Conservation (phyloP, 169 alveolate species). For the Cryptosporidium felis region DNA sequence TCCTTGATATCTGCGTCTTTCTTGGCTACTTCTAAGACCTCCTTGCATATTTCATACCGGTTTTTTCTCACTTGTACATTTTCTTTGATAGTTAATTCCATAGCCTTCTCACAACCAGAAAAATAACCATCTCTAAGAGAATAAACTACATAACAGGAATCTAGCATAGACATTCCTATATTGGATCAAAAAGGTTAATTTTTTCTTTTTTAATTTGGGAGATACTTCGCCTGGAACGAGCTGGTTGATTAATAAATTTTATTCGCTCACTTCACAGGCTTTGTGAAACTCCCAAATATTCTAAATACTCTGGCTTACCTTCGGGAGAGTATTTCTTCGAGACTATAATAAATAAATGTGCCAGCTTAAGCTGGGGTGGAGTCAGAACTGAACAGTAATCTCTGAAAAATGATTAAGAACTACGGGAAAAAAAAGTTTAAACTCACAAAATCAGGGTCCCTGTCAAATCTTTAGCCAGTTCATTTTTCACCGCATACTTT, state of each 20-base stretch:
- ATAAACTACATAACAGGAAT: slow-evolving; percentile 43
- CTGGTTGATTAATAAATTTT: too few species aligned
- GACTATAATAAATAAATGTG: slow-evolving; percentile 33
- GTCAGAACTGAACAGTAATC: slow-evolving; percentile 61
- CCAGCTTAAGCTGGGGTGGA: slow-evolving; percentile 23
- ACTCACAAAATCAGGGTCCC: slow-evolving; percentile 59
- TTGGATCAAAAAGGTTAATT: neutral
- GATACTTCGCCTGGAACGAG: too few species aligned
- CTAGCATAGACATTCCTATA: slow-evolving; percentile 45
- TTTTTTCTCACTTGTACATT: neutral
- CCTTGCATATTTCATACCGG: slow-evolving; percentile 14
- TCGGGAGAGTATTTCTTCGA: slow-evolving; percentile 18
- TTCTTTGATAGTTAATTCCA: slow-evolving; percentile 24
- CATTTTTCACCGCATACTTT: neutral
- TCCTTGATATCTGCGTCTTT: slow-evolving; percentile 22
- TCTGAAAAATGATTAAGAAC: neutral
- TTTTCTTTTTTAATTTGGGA: neutral
- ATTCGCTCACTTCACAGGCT: too few species aligned
- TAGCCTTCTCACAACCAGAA: slow-evolving; percentile 36
- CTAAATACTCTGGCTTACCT: slow-evolving; percentile 9
- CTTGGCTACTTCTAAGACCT: slow-evolving; percentile 15
- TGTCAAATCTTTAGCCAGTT: neutral
- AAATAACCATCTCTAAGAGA: slow-evolving; percentile 61
- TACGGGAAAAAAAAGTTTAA: neutral
- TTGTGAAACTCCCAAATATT: neutral